phyloP scores from a whole-genome alignment of 495 filamentous ascomycete species.

The Terfezia claveryi region DNA sequence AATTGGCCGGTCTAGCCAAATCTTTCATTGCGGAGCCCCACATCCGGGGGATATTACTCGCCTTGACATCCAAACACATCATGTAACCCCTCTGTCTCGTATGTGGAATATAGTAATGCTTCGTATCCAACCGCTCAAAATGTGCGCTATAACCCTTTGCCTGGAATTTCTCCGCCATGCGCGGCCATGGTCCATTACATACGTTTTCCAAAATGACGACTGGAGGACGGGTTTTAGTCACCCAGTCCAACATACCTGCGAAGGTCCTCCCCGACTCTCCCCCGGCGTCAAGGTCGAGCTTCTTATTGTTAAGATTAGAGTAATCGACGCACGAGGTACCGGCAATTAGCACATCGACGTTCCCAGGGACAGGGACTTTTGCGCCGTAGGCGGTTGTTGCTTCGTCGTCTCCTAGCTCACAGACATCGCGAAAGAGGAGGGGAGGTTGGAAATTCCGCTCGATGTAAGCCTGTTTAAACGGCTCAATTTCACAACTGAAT shows the following conservation, averaged over 20 bases:
- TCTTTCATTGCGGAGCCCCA: constrained; percentile 24
- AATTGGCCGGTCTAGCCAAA: constrained; percentile 38
- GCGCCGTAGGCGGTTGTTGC: constrained; percentile 54
- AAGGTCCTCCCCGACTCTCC: constrained; percentile 58
- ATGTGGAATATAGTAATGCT: constrained; percentile 60
- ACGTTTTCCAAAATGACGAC: constrained; percentile 64
- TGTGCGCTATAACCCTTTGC: constrained; percentile 33
- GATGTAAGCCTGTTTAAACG: constrained; percentile 63
- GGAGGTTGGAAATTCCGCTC: constrained; percentile 44
- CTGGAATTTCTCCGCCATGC: constrained; percentile 29
- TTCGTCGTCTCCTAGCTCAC: constrained; percentile 27
- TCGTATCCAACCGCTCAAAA: constrained; percentile 36
- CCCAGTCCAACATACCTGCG: constrained; percentile 37
- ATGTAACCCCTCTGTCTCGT: constrained; percentile 55
- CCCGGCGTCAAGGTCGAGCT: constrained; percentile 25
- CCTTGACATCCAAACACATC: constrained; percentile 32
- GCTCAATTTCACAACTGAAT: constrained; percentile 62
- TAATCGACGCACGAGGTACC: constrained; percentile 63
- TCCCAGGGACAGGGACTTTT: constrained; percentile 31
- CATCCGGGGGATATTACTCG: constrained; percentile 15
- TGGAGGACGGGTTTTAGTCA: constrained; percentile 31
- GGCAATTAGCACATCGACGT: constrained; percentile 47
- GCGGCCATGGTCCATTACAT: constrained; percentile 35
- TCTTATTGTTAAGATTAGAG: constrained; percentile 30
- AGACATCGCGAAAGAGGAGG: too few species aligned